Evolutionary conservation across 2,329 filamentous ascomycete species (phyloP).

Genomic region (Aureobasidium leucospermi): DNA sequence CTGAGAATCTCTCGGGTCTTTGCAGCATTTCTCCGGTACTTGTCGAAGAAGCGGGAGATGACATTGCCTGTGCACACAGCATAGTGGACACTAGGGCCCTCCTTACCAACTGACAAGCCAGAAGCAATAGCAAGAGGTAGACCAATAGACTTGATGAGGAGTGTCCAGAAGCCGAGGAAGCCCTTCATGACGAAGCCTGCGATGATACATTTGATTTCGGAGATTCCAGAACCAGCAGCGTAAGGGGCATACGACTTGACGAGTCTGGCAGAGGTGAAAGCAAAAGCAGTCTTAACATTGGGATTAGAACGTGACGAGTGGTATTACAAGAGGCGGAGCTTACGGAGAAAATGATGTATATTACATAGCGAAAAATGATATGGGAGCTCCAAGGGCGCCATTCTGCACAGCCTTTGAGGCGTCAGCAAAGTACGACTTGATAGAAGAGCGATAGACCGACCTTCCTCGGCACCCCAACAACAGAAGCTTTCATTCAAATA

Average conservation of each 20-base stretch:
- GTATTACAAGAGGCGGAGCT: conserved; percentile 38
- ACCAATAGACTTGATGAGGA: conserved; percentile 88
- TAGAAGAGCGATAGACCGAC: conserved; percentile 33
- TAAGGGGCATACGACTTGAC: conserved; percentile 93
- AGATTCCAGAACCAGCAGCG: conserved; percentile 92
- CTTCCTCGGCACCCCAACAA: conserved; percentile 91
- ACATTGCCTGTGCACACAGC: conserved; percentile 97
- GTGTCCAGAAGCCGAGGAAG: conserved; percentile 83
- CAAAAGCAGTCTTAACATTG: conserved; percentile 49
- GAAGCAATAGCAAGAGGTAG: conserved; percentile 89
- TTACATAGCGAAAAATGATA: conserved; percentile 69
- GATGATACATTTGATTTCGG: conserved; percentile 98
- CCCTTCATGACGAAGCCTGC: conserved; percentile 99
- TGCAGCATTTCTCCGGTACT: conserved; percentile 83
- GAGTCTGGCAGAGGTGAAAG: conserved; percentile 71
- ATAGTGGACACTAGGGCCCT: conserved; percentile 98
- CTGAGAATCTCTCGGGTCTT: conserved; percentile 94
- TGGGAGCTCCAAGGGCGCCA: conserved; percentile 87
- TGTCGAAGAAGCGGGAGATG: conserved; percentile 84
- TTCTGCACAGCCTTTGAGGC: conserved; percentile 57
- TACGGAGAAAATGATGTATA: conserved; percentile 75
- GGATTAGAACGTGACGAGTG: not conserved
- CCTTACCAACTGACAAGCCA: conserved; percentile 89
- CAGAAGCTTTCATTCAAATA: conserved; percentile 97
- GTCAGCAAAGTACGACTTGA: conserved; percentile 33